Evolutionary conservation across 768 basidiomycete genomes (phyloP).

Genomic region (Termitomyces sp.): DNA sequence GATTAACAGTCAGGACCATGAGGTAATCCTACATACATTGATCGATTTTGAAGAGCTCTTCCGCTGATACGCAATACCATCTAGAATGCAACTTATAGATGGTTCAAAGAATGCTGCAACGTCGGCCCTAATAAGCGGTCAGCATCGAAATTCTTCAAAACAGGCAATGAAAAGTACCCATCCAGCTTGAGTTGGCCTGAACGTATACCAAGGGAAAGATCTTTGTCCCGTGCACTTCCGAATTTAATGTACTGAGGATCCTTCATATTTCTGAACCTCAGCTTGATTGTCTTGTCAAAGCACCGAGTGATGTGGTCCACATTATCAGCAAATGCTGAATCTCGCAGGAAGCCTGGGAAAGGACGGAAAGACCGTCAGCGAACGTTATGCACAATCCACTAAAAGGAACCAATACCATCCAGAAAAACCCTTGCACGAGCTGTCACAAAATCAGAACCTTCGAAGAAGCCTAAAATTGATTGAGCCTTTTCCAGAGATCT

Average conservation of each 20-base stretch:
- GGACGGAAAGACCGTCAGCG: not conserved
- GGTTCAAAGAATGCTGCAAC: conserved; percentile 26
- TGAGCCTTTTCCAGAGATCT: too few relatives aligned
- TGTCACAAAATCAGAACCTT: conserved; percentile 40
- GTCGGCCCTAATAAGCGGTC: conserved; percentile 10
- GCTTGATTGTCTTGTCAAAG: conserved; percentile 45
- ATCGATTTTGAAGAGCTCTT: conserved; percentile 5
- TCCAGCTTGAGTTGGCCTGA: conserved; percentile 42
- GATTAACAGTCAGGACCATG: too few relatives aligned
- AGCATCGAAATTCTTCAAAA: not conserved
- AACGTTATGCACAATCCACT: too few relatives aligned
- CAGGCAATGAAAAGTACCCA: conserved; percentile 18
- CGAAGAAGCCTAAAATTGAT: not conserved
- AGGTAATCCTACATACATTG: not conserved
- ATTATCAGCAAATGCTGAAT: conserved; percentile 37
- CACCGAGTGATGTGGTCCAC: conserved; percentile 33
- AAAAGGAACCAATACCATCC: too few relatives aligned
- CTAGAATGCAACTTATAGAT: conserved; percentile 18
- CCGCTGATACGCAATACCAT: conserved; percentile 14
- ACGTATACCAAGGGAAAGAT: conserved; percentile 32
- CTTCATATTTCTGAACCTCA: conserved; percentile 29
- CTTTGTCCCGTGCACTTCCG: conserved; percentile 35
- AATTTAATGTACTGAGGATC: conserved; percentile 43
- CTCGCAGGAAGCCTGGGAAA: conserved; percentile 29
- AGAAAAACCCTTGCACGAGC: conserved; percentile 28